Evolutionary conservation across 352 stramenopile species (phyloP).

Genomic region (Globisporangium solare): DNA sequence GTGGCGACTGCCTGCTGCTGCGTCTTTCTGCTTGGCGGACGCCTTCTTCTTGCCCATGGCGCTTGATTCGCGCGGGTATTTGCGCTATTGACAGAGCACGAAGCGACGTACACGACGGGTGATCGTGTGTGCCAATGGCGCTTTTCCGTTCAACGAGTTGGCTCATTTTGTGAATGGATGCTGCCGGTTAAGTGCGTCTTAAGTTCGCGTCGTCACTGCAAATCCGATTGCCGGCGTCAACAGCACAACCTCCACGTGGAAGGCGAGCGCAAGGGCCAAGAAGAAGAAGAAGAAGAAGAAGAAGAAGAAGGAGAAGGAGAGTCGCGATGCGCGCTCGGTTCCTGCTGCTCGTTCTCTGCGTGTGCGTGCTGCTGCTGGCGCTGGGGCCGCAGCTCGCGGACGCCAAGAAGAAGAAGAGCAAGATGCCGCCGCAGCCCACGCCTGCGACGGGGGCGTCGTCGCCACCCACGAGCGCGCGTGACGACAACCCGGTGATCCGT

Average conservation of each 20-base stretch:
- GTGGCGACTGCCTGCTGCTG: slow-evolving; percentile 3
- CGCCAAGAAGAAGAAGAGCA: slow-evolving; percentile 12
- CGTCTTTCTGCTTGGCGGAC: slow-evolving; percentile 3
- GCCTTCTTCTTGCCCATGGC: slow-evolving; percentile 45
- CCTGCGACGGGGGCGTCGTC: not conserved
- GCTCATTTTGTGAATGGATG: not conserved
- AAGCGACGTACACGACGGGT: no score
- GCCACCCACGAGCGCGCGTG: slow-evolving; percentile 10
- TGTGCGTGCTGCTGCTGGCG: slow-evolving; percentile 24
- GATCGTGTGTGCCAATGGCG: slow-evolving; percentile 1
- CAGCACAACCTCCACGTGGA: not conserved
- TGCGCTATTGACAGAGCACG: no score
- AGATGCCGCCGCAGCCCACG: not conserved
- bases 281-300: no score
- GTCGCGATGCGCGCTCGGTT: slow-evolving; percentile 2
- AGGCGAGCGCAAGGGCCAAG: not conserved
- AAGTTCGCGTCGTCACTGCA: not conserved
- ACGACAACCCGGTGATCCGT: slow-evolving; percentile 52
- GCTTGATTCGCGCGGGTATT: no score
- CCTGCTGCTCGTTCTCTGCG: slow-evolving; percentile 8
- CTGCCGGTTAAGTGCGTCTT: not conserved
- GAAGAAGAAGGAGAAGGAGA: no score
- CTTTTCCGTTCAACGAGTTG: not conserved
- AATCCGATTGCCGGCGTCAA: not conserved
- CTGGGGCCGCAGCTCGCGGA: slow-evolving; percentile 12